A percentile compares a stretch with the other conserved stretches of the same genome.
These are phyloP conservation scores for Populus hybrid DNA, from an alignment of 441 rosid species.

Conservation along the genomic window DNA sequence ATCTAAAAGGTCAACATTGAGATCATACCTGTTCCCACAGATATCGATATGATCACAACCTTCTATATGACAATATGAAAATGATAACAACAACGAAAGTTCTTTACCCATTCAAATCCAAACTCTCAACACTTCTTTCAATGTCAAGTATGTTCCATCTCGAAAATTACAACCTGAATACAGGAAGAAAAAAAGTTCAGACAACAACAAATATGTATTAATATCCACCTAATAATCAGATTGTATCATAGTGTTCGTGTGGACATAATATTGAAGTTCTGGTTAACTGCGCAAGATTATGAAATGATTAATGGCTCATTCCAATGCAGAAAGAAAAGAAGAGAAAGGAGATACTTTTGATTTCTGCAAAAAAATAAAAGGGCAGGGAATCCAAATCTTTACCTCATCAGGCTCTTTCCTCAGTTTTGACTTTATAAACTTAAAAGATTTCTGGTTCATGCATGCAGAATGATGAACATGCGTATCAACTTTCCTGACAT, in stretches of 20 bases:
- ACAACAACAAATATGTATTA: background rate
- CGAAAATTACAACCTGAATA: conserved; percentile 92
- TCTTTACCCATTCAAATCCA: conserved; percentile 87
- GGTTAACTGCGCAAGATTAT: background rate
- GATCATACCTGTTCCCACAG: conserved; percentile 66
- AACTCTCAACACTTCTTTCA: conserved; percentile 95
- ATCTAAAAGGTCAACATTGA: conserved; percentile 96
- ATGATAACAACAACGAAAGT: background rate
- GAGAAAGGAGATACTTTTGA: background rate
- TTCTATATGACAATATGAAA: conserved; percentile 6
- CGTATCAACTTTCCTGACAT: conserved; percentile 97
- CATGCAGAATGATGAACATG: conserved; percentile 99
- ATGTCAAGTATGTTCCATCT: conserved; percentile 95
- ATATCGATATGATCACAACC: conserved; percentile 5
- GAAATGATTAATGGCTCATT: no score
- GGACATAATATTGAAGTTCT: background rate
- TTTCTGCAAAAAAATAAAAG: background rate
- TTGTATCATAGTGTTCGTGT: background rate
- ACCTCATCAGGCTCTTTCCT: conserved; percentile 99
- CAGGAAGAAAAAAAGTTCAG: conserved; percentile 5
- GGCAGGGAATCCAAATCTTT: conserved; percentile 17
- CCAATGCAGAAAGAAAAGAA: background rate
- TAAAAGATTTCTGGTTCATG: conserved; percentile 97
- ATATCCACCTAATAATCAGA: background rate
- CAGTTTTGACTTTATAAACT: conserved; percentile 96